Base-by-base conservation (phyloP, 2,329 filamentous ascomycete genomes). In the Pleurostoma richardsiae region DNA sequence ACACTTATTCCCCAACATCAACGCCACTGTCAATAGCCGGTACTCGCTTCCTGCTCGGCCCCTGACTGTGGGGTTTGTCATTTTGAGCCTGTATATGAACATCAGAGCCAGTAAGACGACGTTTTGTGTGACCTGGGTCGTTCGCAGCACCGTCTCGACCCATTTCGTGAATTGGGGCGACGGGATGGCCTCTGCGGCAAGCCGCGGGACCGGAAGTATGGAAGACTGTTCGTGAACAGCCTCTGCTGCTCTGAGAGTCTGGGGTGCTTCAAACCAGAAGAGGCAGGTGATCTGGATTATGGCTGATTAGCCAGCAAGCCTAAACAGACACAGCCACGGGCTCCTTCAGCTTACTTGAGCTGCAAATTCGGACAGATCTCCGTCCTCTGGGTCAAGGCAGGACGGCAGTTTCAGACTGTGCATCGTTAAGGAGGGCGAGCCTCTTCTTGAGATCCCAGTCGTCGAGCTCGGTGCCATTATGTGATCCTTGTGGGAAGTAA, bases 1-100 rank as follows among this genome's bases (percentile, higher is more conserved):
- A 88, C 85, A 99, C 72, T 99, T 99, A 67, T 99, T 99, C 51
- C 91, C 92, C 49, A 99, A 76, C 94, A 99, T 99, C 55, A 99
- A 72, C 28, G 94, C 94, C 42, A 97, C 91, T 0, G 94, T 97
- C 59, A 97, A 75, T 28, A 99, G 73, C 19, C 94, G 79, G 61
- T 94, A 97, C 64, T 97, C 94, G 64, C 94, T 99, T 4, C 94
- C 94, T 27, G 85, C 85, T 59, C 92, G 92, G 39, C 94, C 94
- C 61, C 91, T 90, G 19, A 97, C 92, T 3, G 79, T 82, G 0
- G 90, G 88, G 57, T 96, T 97, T 53, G 87, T 85, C 63, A 86
- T 88, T 72, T 97, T 97, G 53, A 99, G 69, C 41, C 92, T 80
- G 67, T 96, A 95, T 54, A 99, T 88, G 71, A 97, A 97, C 33